Evolutionary conservation across 306 rosid genomes (phyloP).

Genomic region (Cucumis melo): DNA sequence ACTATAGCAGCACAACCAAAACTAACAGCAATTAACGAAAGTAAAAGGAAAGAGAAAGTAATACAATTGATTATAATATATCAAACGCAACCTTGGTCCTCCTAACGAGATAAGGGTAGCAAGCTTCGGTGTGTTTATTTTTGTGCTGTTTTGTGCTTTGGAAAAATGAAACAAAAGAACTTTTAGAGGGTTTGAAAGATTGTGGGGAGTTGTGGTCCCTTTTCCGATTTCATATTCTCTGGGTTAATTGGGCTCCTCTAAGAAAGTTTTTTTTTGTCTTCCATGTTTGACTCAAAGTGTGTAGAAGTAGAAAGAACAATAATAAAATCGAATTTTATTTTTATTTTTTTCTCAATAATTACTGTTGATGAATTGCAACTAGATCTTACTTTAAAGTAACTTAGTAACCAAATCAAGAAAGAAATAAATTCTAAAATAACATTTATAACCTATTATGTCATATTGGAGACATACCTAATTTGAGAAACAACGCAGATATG

Average conservation of each 20-base stretch:
- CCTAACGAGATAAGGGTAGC: background rate
- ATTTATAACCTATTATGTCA: background rate
- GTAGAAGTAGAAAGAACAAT: background rate
- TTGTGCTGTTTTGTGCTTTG: too few species aligned
- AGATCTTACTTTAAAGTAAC: background rate
- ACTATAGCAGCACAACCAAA: background rate
- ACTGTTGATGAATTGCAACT: background rate
- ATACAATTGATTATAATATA: background rate
- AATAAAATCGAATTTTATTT: background rate
- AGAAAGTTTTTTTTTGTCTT: too few species aligned
- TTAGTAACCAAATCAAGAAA: background rate
- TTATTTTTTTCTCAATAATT: background rate
- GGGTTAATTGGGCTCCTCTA: too few species aligned
- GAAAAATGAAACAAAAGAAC: too few species aligned
- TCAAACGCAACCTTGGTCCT: background rate
- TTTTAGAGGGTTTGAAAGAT: too few species aligned
- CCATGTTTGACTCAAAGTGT: background rate
- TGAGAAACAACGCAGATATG: conserved; percentile 57
- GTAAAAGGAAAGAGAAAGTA: background rate
- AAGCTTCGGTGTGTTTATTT: too few species aligned
- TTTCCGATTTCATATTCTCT: too few species aligned
- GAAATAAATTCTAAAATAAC: background rate
- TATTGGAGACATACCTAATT: conserved; percentile 42
- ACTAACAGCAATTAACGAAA: background rate
- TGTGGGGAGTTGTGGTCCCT: too few species aligned